phyloP scores from a whole-genome alignment of 768 basidiomycete genomes.

The Pulveroboletus sp. region DNA sequence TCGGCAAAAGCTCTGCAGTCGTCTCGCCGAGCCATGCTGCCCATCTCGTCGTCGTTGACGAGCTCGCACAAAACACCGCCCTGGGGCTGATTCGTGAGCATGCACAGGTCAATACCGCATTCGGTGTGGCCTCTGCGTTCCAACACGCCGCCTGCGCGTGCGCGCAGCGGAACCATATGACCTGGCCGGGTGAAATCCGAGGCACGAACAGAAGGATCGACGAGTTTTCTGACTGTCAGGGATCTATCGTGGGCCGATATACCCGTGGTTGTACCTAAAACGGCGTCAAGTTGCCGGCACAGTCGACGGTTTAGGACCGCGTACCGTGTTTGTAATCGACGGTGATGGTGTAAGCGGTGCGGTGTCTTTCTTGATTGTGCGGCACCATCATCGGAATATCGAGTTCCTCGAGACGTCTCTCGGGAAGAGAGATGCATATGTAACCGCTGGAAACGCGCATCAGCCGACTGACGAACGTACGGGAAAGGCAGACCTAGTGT shows the following conservation, averaged over 20 bases:
- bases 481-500: conserved; percentile 68
- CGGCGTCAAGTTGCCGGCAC: not conserved
- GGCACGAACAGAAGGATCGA: conserved; percentile 50
- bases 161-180: conserved; percentile 91
- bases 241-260: conserved; percentile 96
- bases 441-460: conserved; percentile 67
- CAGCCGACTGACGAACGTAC: conserved; percentile 1
- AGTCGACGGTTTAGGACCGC: too few relatives aligned
- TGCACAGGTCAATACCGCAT: conserved; percentile 81
- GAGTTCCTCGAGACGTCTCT: conserved; percentile 69
- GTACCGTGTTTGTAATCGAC: conserved; percentile 88
- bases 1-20: conserved; percentile 91
- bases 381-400: conserved; percentile 93
- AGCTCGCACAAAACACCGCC: conserved; percentile 88
- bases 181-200: conserved; percentile 88
- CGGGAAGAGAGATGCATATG: conserved; percentile 84
- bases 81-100: conserved; percentile 57
- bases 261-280: conserved; percentile 88
- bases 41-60: conserved; percentile 85
- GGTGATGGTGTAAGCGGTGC: conserved; percentile 93
- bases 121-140: conserved; percentile 94
- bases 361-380: conserved; percentile 82
- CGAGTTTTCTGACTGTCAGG: conserved; percentile 80
- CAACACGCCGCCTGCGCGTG: conserved; percentile 79
- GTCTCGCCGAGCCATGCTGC: conserved; percentile 92